A percentile compares a stretch with the other conserved stretches of the same genome.
These are phyloP conservation scores for Lentinus brumalis DNA, from an alignment of 768 basidiomycete genomes.

Conservation along the genomic window DNA sequence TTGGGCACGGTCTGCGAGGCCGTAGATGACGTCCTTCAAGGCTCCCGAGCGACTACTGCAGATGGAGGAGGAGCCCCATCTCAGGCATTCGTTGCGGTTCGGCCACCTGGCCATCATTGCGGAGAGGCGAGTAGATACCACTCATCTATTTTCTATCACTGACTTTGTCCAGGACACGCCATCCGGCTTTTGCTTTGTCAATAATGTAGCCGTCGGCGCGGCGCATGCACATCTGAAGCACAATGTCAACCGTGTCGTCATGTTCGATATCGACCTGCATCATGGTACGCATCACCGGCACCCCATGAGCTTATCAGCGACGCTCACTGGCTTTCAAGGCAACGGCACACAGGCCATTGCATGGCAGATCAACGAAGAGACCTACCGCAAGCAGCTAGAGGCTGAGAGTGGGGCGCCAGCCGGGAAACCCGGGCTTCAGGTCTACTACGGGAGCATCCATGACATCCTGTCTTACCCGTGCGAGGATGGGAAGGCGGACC, in stretches of 20 bases:
- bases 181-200: conserved; percentile 93
- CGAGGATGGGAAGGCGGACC: conserved; percentile 82
- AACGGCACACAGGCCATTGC: conserved; percentile 93
- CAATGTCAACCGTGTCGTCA: conserved; percentile 73
- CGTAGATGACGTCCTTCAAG: conserved; percentile 63
- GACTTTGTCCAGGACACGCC: conserved; percentile 55
- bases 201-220: conserved; percentile 89
- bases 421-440: conserved; percentile 49
- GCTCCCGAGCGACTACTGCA: background rate
- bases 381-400: conserved; percentile 69
- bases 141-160: background rate
- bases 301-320: background rate
- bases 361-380: conserved; percentile 91
- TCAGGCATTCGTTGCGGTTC: conserved; percentile 77
- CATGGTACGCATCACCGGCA: conserved; percentile 54
- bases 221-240: conserved; percentile 88
- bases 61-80: background rate
- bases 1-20: conserved; percentile 87
- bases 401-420: conserved; percentile 40
- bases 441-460: conserved; percentile 94
- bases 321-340: conserved; percentile 45
- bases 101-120: conserved; percentile 95
- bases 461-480: conserved; percentile 92
- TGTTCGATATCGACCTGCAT: conserved; percentile 93
- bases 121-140: conserved; percentile 49